These are phyloP conservation scores for Monosporozyma servazzii DNA, from an alignment of 805 yeast genomes.

Conservation along the genomic window DNA sequence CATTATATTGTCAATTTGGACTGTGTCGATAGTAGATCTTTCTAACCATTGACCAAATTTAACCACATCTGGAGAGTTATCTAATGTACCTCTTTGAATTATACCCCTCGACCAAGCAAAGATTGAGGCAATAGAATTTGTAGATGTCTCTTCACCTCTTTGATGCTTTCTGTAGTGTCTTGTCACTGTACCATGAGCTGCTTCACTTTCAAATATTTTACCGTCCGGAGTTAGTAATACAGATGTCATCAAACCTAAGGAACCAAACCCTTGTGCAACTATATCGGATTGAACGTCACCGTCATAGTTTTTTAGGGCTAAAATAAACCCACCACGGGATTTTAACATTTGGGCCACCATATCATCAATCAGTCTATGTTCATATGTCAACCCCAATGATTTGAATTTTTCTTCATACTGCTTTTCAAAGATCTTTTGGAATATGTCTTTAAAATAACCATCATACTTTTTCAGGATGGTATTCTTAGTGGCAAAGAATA, in stretches of 20 bases:
- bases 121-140: constrained; percentile 93
- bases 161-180: constrained; percentile 94
- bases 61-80: constrained; percentile 73
- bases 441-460: constrained; percentile 89
- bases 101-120: constrained; percentile 95
- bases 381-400: constrained; percentile 78
- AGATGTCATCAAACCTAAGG: constrained; percentile 93
- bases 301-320: constrained; percentile 95
- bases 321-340: constrained; percentile 86
- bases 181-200: constrained; percentile 97
- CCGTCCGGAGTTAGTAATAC: constrained; percentile 94
- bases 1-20: constrained; percentile 75
- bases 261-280: constrained; percentile 96
- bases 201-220: constrained; percentile 88
- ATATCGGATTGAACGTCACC: constrained; percentile 97
- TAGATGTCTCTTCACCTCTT: constrained; percentile 91
- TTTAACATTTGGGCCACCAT: constrained; percentile 99
- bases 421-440: constrained; percentile 65
- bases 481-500: constrained; percentile 85
- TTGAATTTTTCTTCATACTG: constrained; percentile 67
- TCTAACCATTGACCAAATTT: constrained; percentile 71
- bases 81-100: constrained; percentile 82
- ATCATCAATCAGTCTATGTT: constrained; percentile 92
- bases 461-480: constrained; percentile 89
- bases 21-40: constrained; percentile 78